phyloP scores from a whole-genome alignment of 2,329 filamentous ascomycete genomes.

The Xylariaceae sp. region DNA sequence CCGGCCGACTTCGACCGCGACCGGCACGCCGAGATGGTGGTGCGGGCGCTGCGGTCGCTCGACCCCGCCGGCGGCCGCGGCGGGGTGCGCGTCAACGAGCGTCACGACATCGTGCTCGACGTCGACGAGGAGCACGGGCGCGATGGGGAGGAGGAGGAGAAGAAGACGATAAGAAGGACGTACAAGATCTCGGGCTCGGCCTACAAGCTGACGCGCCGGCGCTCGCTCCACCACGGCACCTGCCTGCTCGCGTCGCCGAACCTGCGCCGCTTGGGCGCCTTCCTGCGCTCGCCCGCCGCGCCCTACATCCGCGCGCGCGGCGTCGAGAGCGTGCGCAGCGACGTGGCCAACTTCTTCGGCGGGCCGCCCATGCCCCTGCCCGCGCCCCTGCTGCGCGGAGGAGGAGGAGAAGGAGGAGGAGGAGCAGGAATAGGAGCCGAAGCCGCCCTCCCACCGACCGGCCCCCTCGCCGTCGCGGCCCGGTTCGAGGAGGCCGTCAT shows the following conservation, averaged over 20 bases:
- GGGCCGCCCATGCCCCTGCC: not conserved
- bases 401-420: too few relatives aligned
- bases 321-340: constrained; percentile 84
- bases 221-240: constrained; percentile 88
- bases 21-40: constrained; percentile 87
- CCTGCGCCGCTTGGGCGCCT: constrained; percentile 57
- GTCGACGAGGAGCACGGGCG: not conserved
- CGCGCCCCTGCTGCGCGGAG: not conserved
- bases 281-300: constrained; percentile 72
- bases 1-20: constrained; percentile 70
- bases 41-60: constrained; percentile 62
- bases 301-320: constrained; percentile 72
- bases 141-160: not conserved
- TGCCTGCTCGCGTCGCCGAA: constrained; percentile 75
- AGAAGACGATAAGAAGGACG: constrained; percentile 18
- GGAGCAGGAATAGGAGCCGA: too few relatives aligned
- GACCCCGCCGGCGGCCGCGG: constrained; percentile 35
- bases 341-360: constrained; percentile 70
- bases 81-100: constrained; percentile 70
- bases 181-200: constrained; percentile 90
- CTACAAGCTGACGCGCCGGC: constrained; percentile 78
- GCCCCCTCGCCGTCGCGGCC: constrained; percentile 38
- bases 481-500: constrained; percentile 49
- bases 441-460: too few relatives aligned
- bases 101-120: constrained; percentile 76